These are phyloP conservation scores for Trapa incisa DNA, from an alignment of 345 rosid species.

Conservation along the genomic window DNA sequence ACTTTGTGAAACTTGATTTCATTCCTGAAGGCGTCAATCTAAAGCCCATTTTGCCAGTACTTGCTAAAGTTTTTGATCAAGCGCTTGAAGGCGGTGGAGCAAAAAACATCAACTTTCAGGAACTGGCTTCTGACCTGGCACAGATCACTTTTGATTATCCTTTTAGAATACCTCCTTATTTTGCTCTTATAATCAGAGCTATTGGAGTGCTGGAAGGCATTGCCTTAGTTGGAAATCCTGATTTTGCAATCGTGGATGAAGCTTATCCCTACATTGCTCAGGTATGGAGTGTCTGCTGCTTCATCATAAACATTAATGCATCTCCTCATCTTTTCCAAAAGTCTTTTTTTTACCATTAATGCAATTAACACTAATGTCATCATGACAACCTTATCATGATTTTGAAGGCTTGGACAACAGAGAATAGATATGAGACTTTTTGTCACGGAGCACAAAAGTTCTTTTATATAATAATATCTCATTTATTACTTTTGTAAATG, in stretches of 20 bases:
- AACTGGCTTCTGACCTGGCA: slow-evolving; percentile 89
- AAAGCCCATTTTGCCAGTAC: slow-evolving; percentile 84
- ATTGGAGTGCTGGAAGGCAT: slow-evolving; percentile 95
- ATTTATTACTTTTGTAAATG: too few relatives aligned
- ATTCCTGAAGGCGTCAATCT: slow-evolving; percentile 93
- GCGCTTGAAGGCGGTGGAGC: slow-evolving; percentile 99
- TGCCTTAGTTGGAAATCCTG: slow-evolving; percentile 90
- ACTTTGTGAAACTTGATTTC: slow-evolving; percentile 89
- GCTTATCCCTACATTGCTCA: slow-evolving; percentile 96
- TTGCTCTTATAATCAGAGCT: slow-evolving; percentile 91
- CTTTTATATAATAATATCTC: too few relatives aligned
- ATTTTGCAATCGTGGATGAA: slow-evolving; percentile 88
- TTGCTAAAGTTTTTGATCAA: slow-evolving; percentile 95
- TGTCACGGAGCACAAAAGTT: too few relatives aligned
- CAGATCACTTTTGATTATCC: slow-evolving; percentile 98
- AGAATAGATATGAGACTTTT: too few relatives aligned
- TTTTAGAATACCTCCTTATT: slow-evolving; percentile 93
- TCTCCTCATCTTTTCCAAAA: too few relatives aligned
- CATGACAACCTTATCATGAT: too few relatives aligned
- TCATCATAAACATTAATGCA: too few relatives aligned
- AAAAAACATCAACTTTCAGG: slow-evolving; percentile 81
- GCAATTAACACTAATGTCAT: too few relatives aligned
- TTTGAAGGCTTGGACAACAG: too few relatives aligned
- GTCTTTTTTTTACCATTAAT: too few relatives aligned
- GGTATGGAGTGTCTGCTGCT: slow-evolving; percentile 22